Percentiles rank a stretch among this genome's conserved stretches.
These are phyloP conservation scores for Cicer chorassanicum DNA, from an alignment of 306 rosid genomes.

Conservation along the genomic window DNA sequence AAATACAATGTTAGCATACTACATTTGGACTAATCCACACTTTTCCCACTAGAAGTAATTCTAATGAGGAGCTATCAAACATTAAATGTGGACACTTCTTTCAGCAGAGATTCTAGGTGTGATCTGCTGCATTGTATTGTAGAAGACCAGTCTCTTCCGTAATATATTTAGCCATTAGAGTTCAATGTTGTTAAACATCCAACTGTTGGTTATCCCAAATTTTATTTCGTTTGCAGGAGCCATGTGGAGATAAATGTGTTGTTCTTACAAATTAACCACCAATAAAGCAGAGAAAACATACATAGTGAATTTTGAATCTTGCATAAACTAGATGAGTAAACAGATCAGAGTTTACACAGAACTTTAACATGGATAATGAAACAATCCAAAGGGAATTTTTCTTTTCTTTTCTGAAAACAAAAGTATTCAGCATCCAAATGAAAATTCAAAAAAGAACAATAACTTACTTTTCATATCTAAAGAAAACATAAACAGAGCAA, in stretches of 20 bases:
- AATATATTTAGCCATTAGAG: not conserved
- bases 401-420: not conserved
- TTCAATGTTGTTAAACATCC: slow-evolving; percentile 14
- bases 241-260: not conserved
- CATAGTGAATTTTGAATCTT: not conserved
- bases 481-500: slow-evolving; percentile 20
- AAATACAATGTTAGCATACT: slow-evolving; percentile 34
- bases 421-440: not conserved
- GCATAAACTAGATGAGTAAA: not conserved
- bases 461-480: slow-evolving; percentile 20
- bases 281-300: not conserved
- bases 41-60: too few relatives aligned
- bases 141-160: not conserved
- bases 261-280: slow-evolving; percentile 25
- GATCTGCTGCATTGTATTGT: not conserved
- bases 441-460: not conserved
- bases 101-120: too few relatives aligned
- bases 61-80: too few relatives aligned
- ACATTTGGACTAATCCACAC: too few relatives aligned
- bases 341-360: slow-evolving; percentile 15
- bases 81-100: too few relatives aligned
- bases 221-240: not conserved
- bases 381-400: not conserved
- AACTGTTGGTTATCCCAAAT: slow-evolving; percentile 11
- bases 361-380: slow-evolving; percentile 34